Evolutionary conservation across 306 rosid genomes (phyloP).

Genomic region (Hippophae rhamnoides): DNA sequence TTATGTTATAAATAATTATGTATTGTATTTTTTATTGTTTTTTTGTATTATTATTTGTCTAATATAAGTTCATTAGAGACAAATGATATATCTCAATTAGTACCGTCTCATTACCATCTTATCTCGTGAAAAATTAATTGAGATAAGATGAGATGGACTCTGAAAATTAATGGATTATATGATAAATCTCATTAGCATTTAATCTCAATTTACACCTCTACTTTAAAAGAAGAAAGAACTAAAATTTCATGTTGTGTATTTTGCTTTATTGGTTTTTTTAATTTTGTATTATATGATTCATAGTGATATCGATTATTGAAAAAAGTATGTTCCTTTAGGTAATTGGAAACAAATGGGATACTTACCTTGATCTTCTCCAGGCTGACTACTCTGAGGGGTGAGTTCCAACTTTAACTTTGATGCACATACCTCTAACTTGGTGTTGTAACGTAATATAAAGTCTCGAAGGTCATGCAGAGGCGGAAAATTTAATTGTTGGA

Average conservation of each 20-base stretch:
- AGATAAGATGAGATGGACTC: too few species aligned
- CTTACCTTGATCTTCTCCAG: slow-evolving; percentile 81
- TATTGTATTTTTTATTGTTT: too few species aligned
- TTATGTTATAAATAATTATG: too few species aligned
- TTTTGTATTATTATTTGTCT: too few species aligned
- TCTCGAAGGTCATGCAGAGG: background rate
- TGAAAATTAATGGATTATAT: too few species aligned
- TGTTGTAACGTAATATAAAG: background rate
- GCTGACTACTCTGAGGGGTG: slow-evolving; percentile 88
- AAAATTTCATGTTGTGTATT: background rate
- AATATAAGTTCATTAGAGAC: too few species aligned
- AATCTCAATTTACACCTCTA: background rate
- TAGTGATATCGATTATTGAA: background rate
- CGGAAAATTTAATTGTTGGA: background rate
- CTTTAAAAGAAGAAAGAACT: background rate
- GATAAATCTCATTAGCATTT: background rate
- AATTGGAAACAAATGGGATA: slow-evolving; percentile 93
- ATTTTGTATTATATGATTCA: background rate
- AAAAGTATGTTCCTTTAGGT: slow-evolving; percentile 35
- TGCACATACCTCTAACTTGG: background rate
- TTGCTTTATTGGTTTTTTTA: background rate
- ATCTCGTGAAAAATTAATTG: too few species aligned
- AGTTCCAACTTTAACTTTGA: slow-evolving; percentile 5
- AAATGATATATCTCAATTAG: too few species aligned
- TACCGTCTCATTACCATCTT: too few species aligned